phyloP scores from a whole-genome alignment of 2,329 filamentous ascomycete genomes.

The Fragosphaeria purpurea region DNA sequence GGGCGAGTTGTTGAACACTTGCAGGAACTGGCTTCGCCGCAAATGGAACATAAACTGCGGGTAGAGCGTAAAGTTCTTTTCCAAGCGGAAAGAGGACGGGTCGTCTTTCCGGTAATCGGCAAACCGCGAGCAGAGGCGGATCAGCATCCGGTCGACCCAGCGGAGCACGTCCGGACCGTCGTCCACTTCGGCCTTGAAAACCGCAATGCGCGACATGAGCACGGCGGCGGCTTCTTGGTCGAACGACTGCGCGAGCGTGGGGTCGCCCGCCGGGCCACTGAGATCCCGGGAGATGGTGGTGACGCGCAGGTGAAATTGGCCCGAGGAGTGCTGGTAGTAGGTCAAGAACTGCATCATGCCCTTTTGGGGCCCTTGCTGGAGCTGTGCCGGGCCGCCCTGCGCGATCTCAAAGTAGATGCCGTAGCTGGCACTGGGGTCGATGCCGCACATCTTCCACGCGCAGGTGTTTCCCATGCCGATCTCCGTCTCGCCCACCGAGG shows the following conservation, averaged over 20 bases:
- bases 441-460: constrained; percentile 99
- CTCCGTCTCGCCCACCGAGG: constrained; percentile 93
- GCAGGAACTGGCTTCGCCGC: constrained; percentile 89
- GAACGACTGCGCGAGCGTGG: constrained; percentile 90
- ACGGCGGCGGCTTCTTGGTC: constrained; percentile 97
- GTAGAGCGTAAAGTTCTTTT: constrained; percentile 98
- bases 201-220: constrained; percentile 96
- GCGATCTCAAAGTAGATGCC: constrained; percentile 98
- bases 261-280: constrained; percentile 87
- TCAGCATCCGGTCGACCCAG: constrained; percentile 98
- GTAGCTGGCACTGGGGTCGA: constrained; percentile 87
- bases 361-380: constrained; percentile 70
- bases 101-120: constrained; percentile 98
- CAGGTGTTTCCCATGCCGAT: constrained; percentile 98
- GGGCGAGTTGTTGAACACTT: constrained; percentile 98
- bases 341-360: constrained; percentile 98
- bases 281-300: constrained; percentile 88
- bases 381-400: constrained; percentile 78
- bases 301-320: constrained; percentile 90
- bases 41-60: constrained; percentile 99
- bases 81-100: constrained; percentile 87
- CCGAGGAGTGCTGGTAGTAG: constrained; percentile 95
- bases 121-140: constrained; percentile 89
- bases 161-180: constrained; percentile 96
- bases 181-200: constrained; percentile 97